Evolutionary conservation across 2,329 filamentous ascomycete genomes (phyloP), one percentile per base, ranked within the genome.

Genomic region (Monilinia polystroma): DNA sequence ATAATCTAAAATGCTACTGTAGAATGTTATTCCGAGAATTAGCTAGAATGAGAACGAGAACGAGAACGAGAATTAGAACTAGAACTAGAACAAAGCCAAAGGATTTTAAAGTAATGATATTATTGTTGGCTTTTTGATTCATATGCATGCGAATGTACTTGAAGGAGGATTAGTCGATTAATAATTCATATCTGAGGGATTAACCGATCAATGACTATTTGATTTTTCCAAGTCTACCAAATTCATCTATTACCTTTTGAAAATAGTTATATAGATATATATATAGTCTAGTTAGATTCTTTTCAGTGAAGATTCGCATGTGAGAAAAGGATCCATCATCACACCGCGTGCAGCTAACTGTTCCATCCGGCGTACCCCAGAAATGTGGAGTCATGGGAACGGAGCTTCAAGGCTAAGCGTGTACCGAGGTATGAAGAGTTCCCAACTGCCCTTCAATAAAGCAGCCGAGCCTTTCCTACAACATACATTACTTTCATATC

Each of bases 371-470:
- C 29, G 29, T 49, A 52, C 63, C 63, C 63, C 45, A 29, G 47
- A 62, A 62, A 53, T 62, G 64, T 66, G 64, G 64, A 66, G 64
- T 66, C 56, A 65, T 65, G 54, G 29, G 63, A 51, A 20, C 56
- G 14, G 38, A 64, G 63, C 63, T 64, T 26, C 23, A 38, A 32
- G 35, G 2, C 14, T 35, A 64, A 43, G 43, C 45, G 41, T 55
- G 55, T 56, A 32, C 66, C 66, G 66, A 67, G 66, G 66, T 38
- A 60, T 63, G 56, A 62, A 56, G 32, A 43, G 7, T 32, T 20
- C 52, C 51, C 38, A 52, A 45, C 18, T 43, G 6, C n/a, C 47
- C 3, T 43, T 16, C 53, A 64, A 64, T 29, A 51, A 56, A 64
- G 53, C 43, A 49, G 20, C 35, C 32, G 14, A 53, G 51, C 65